Evolutionary conservation across 1,139 yeast species (phyloP).

Genomic region (Lodderomyces jiufengensis): DNA sequence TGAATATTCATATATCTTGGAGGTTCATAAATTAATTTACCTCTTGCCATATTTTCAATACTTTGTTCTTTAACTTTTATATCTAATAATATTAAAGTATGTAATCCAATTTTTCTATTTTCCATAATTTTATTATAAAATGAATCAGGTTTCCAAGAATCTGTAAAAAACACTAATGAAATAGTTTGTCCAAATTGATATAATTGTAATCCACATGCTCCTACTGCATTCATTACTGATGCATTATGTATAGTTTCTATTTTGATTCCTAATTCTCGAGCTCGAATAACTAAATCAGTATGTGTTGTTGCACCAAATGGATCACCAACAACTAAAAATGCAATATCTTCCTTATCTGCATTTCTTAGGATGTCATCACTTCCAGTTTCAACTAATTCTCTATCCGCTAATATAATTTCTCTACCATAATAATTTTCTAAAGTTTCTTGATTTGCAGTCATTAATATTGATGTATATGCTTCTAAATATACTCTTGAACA

Average conservation of each 20-base stretch:
- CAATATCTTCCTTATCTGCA: conserved; percentile 79
- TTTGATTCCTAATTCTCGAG: conserved; percentile 73
- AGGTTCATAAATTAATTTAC: conserved; percentile 88
- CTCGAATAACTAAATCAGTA: conserved; percentile 87
- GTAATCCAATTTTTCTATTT: conserved; percentile 85
- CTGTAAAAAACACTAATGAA: conserved; percentile 92
- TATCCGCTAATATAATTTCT: conserved; percentile 81
- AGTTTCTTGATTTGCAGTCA: conserved; percentile 77
- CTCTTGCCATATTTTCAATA: conserved; percentile 90
- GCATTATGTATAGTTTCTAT: conserved; percentile 92
- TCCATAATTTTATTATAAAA: conserved; percentile 88
- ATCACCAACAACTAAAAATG: conserved; percentile 94
- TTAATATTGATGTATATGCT: conserved; percentile 90
- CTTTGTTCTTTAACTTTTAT: conserved; percentile 97
- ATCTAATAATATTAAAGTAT: conserved; percentile 82
- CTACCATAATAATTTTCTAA: conserved; percentile 82
- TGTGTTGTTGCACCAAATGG: conserved; percentile 98
- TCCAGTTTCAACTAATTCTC: conserved; percentile 90
- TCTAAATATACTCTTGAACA: conserved; percentile 90
- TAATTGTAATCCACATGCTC: conserved; percentile 93
- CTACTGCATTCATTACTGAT: conserved; percentile 96
- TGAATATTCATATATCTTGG: conserved; percentile 94
- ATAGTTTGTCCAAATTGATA: conserved; percentile 97
- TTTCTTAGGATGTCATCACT: conserved; percentile 75
- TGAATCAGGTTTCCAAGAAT: conserved; percentile 92